Evolutionary conservation across 768 basidiomycete species (phyloP), one percentile per base, ranked within the genome.

Genomic region (Mycena crocata): DNA sequence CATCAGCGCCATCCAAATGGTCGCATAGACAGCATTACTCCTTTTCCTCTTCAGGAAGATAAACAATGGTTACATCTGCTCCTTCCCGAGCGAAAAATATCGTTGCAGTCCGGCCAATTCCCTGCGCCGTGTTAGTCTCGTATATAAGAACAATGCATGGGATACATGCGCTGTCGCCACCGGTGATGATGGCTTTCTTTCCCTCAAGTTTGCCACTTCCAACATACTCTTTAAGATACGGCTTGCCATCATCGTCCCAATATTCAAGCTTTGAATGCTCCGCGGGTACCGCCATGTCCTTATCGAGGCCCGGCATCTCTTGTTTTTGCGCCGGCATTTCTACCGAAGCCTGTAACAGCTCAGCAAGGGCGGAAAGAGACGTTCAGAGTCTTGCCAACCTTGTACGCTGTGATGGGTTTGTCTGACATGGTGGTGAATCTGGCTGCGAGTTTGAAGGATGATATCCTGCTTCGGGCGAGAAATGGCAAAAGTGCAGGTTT

Each of bases 51-150:
- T 86, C 79, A 1, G 86, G 83, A 1, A 90, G 82, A 74, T 88
- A 84, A 10, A 85, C 79, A 57, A 86, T 81, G 7, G 86, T 85
- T 60, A 88, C 81, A 51, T 84, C 86, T 7, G 83, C 76, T n/a
- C 86, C 87, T 70, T 89, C 85, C 19, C 83, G 80, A 2, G 85
- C 84, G 72, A 86, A 88, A 69, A 84, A 77, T 46, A 84, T 81
- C 4, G 86, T 84, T 3, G 82, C 82, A 4, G 84, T 75, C 2
- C 84, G 80, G n/a, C 86, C 87, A 52, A 88, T 88, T 23, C 87
- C 64, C 49, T 65, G 24, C 6, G 17, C 32, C 14, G 42, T 8
- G 45, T 64, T 14, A 55, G 44, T 14, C 15, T 14, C 30, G 14
- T 13, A 35, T 13, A 32, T 9, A 35, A 28, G 32, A 31, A 42